phyloP scores from a whole-genome alignment of 192 early-diverging fungal species.

The Coemansia sp. region DNA sequence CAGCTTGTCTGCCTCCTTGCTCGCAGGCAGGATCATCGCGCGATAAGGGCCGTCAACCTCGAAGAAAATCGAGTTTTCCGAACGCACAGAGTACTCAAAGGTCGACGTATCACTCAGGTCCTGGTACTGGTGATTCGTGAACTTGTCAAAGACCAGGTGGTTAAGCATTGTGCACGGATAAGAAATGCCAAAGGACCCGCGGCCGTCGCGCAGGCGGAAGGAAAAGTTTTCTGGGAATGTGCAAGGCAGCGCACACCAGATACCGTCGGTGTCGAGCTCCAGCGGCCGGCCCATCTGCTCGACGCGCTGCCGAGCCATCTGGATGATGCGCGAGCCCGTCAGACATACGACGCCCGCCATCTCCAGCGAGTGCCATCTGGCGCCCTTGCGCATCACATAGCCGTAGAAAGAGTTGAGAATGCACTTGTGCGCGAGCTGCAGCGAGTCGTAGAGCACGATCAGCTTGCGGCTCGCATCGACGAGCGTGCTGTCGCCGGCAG shows the following conservation, averaged over 20 bases:
- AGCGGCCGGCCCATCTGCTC: conserved; percentile 92
- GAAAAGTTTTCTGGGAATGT: conserved; percentile 91
- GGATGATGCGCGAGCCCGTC: conserved; percentile 95
- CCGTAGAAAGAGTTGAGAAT: conserved; percentile 95
- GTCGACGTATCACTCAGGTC: conserved; percentile 61
- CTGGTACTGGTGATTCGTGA: conserved; percentile 98
- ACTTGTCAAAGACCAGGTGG: conserved; percentile 91
- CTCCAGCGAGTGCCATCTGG: conserved; percentile 97
- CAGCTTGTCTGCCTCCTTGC: conserved; percentile 92
- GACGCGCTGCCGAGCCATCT: conserved; percentile 87
- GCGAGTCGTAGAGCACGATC: conserved; percentile 93
- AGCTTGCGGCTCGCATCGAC: conserved; percentile 85
- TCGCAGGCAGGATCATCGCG: conserved; percentile 96
- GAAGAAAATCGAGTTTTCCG: conserved; percentile 97
- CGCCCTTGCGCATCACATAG: conserved; percentile 98
- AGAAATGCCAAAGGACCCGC: conserved; percentile 82
- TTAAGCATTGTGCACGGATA: conserved; percentile 99
- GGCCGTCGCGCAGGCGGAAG: conserved; percentile 70
- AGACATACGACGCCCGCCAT: conserved; percentile 99
- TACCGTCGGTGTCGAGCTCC: conserved; percentile 98
- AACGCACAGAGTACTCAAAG: conserved; percentile 62
- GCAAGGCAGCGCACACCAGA: conserved; percentile 94
- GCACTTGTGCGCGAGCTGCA: conserved; percentile 98
- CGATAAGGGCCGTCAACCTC: conserved; percentile 98
- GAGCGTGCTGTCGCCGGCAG: conserved; percentile 61